Conservation (phyloP, 306 rosid species). For the Gastrolobium bilobum region DNA sequence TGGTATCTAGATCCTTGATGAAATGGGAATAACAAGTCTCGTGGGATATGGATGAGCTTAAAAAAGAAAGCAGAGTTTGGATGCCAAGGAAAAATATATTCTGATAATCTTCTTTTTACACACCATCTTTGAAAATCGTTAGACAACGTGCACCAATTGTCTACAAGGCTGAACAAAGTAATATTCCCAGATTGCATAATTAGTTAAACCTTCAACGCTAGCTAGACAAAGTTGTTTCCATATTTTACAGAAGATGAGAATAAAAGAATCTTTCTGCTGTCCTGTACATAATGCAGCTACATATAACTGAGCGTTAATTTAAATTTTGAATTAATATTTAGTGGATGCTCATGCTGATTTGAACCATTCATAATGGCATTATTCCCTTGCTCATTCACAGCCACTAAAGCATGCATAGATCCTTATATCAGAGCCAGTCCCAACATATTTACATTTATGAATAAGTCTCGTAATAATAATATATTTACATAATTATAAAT, state of each 20-base stretch:
- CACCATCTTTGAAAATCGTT: constrained; percentile 57
- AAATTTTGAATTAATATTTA: constrained; percentile 7
- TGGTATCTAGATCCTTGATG: constrained; percentile 66
- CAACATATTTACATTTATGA: too few relatives aligned
- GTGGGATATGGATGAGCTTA: constrained; percentile 59
- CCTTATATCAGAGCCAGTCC: background rate
- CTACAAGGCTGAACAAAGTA: constrained; percentile 51
- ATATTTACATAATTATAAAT: too few relatives aligned
- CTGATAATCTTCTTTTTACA: constrained; percentile 56
- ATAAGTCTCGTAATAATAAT: too few relatives aligned
- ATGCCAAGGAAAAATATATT: constrained; percentile 73
- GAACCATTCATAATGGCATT: constrained; percentile 37
- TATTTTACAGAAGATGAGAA: constrained; percentile 45
- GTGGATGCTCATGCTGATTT: constrained; percentile 35
- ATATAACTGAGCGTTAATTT: constrained; percentile 10
- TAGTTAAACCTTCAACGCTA: constrained; percentile 38
- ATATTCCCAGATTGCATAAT: constrained; percentile 54
- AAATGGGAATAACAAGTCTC: constrained; percentile 66
- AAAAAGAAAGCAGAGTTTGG: constrained; percentile 55
- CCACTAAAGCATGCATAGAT: constrained; percentile 39
- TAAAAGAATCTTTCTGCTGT: constrained; percentile 41
- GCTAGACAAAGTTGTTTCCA: constrained; percentile 29
- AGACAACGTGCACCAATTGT: constrained; percentile 54
- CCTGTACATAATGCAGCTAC: background rate
- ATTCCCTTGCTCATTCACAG: constrained; percentile 40